Evolutionary conservation across 2,329 filamentous ascomycete species (phyloP).

Genomic region (Exophiala sp.): DNA sequence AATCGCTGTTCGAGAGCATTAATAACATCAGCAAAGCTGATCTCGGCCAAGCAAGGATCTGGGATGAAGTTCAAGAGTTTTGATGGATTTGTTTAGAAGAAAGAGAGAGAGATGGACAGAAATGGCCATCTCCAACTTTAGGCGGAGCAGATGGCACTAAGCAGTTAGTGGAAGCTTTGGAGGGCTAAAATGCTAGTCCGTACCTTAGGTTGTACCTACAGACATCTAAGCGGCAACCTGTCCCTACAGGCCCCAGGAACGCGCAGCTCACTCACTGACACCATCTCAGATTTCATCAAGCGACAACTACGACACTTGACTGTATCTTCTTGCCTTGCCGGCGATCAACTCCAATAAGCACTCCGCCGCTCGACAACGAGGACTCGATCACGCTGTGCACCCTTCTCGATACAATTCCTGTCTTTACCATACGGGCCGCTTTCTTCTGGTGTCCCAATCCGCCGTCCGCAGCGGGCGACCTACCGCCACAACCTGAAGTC

Average conservation of each 20-base stretch:
- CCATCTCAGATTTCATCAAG: constrained; percentile 1
- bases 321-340: not conserved
- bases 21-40: not conserved
- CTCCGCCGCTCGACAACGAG: no score
- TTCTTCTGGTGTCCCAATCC: not conserved
- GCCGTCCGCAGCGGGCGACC: not conserved
- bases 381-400: not conserved
- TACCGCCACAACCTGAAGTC: constrained; percentile 3
- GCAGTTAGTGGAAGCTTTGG: not conserved
- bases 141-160: not conserved
- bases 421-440: not conserved
- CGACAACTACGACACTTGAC: not conserved
- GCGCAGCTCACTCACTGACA: constrained; percentile 2
- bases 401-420: not conserved
- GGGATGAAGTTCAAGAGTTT: no score
- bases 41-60: no score
- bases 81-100: not conserved
- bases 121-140: constrained; percentile 9
- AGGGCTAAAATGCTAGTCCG: not conserved
- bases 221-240: not conserved
- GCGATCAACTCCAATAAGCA: not conserved
- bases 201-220: no score
- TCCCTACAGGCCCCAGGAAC: constrained; percentile 4
- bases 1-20: not conserved
- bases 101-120: not conserved